phyloP scores from a whole-genome alignment of 164 flowering plant genomes.

The Magnolia officinalis region DNA sequence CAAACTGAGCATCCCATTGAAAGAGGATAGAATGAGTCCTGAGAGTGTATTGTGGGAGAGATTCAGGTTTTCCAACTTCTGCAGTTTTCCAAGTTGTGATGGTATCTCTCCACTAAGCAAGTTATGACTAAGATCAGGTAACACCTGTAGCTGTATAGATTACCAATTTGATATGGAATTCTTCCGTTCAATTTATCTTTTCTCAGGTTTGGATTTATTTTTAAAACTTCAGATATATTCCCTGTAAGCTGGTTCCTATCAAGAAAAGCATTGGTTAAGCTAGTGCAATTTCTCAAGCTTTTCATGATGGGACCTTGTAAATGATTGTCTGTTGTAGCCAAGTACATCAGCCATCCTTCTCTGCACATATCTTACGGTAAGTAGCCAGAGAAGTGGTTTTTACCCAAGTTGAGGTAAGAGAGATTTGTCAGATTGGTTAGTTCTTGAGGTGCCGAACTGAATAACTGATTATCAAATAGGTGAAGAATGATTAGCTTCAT shows the following conservation, averaged over 20 bases:
- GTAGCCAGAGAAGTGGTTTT: constrained; percentile 23
- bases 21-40: constrained; percentile 1
- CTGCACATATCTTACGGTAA: constrained; percentile 16
- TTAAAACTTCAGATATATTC: constrained; percentile 19
- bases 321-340: constrained; percentile 13
- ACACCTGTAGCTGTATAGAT: neutral
- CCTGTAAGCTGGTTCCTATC: constrained; percentile 14
- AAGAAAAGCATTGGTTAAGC: constrained; percentile 2
- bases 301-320: constrained; percentile 21
- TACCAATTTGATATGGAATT: constrained; percentile 5
- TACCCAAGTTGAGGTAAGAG: constrained; percentile 7
- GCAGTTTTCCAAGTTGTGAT: neutral
- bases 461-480: neutral
- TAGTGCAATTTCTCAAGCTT: constrained; percentile 20
- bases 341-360: constrained; percentile 12
- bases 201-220: constrained; percentile 13
- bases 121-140: constrained; percentile 7
- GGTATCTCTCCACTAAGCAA: neutral
- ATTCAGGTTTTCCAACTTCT: constrained; percentile 6
- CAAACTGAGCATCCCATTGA: neutral
- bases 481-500: neutral
- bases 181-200: constrained; percentile 1
- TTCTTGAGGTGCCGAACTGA: neutral
- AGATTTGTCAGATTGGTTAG: neutral
- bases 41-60: constrained; percentile 7